Evolutionary conservation across 2,329 filamentous ascomycete species (phyloP).

Genomic region (Colletotrichum caudatum): DNA sequence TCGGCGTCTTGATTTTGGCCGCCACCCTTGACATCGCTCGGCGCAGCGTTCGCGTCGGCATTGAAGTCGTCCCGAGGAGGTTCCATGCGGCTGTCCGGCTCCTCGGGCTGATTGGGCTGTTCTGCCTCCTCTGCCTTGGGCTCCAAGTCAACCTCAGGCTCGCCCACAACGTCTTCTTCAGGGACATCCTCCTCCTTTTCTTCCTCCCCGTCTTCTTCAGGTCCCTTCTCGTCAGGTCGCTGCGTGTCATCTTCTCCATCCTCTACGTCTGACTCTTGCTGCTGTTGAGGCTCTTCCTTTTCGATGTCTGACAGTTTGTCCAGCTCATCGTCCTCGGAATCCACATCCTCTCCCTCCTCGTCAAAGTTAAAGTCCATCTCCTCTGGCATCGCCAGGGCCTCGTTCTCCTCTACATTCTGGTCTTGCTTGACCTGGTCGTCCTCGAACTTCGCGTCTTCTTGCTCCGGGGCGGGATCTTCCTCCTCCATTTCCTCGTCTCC

Average conservation of each 20-base stretch:
- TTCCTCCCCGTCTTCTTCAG: conserved; percentile 49
- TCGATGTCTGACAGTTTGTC: conserved; percentile 69
- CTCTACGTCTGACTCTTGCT: conserved; percentile 54
- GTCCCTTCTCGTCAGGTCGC: conserved; percentile 47
- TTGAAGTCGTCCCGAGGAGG: conserved; percentile 60
- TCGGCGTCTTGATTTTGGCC: conserved; percentile 75
- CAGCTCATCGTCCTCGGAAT: conserved; percentile 67
- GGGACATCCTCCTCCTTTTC: conserved; percentile 55
- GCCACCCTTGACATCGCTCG: conserved; percentile 72
- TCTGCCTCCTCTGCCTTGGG: conserved; percentile 66
- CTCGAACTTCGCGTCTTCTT: conserved; percentile 66
- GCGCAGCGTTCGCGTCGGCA: conserved; percentile 68
- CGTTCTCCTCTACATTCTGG: conserved; percentile 83
- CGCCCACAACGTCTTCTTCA: conserved; percentile 51
- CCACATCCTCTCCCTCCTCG: conserved; percentile 70
- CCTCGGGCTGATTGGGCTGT: conserved; percentile 51
- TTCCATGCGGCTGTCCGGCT: conserved; percentile 51
- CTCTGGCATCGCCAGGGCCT: conserved; percentile 86
- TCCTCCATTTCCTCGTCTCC: conserved; percentile 58
- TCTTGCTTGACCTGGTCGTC: conserved; percentile 73
- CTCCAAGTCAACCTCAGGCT: conserved; percentile 58
- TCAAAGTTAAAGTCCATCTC: conserved; percentile 89
- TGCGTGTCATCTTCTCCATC: conserved; percentile 50
- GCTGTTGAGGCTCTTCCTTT: conserved; percentile 52
- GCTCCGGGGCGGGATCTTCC: conserved; percentile 70